Evolutionary conservation across 1,284 basidiomycete genomes (phyloP).

Genomic region (Pyrrhoderma noxium): DNA sequence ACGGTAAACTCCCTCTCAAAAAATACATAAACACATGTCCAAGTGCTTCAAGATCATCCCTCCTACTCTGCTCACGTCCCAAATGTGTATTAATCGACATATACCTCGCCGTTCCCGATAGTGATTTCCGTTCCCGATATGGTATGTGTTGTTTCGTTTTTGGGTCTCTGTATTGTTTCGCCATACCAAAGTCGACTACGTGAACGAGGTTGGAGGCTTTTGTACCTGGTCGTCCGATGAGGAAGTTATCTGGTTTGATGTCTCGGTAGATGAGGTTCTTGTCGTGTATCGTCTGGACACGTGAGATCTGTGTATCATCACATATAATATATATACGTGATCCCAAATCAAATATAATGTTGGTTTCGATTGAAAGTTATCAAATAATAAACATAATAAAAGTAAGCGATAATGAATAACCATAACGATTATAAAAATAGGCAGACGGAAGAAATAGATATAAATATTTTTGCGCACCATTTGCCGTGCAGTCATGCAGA

Average conservation of each 20-base stretch:
- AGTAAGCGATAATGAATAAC: neutral
- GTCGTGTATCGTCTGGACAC: conserved; percentile 94
- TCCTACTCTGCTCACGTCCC: conserved; percentile 89
- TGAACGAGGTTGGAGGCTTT: conserved; percentile 70
- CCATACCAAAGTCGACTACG: conserved; percentile 94
- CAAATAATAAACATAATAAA: too few species aligned
- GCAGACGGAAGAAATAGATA: neutral
- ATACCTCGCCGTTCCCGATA: conserved; percentile 89
- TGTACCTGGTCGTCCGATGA: conserved; percentile 86
- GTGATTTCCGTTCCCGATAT: conserved; percentile 89
- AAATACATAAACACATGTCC: conserved; percentile 99
- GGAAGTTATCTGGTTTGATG: conserved; percentile 97
- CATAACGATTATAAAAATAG: neutral
- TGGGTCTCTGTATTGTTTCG: conserved; percentile 95
- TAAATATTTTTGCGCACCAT: conserved; percentile 56
- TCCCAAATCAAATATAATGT: too few species aligned
- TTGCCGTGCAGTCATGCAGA: conserved; percentile 94
- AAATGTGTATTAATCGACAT: conserved; percentile 98
- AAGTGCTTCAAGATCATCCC: conserved; percentile 91
- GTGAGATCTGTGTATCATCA: conserved; percentile 54
- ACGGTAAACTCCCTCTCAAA: conserved; percentile 85
- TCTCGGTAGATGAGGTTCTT: conserved; percentile 97
- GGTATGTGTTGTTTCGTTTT: conserved; percentile 98
- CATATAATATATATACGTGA: too few species aligned
- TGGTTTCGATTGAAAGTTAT: too few species aligned